A percentile compares a stretch with the other conserved stretches of the same genome.
Evolutionary conservation across 495 filamentous ascomycete genomes (phyloP).

Genomic region (Aspergillus wentii): DNA sequence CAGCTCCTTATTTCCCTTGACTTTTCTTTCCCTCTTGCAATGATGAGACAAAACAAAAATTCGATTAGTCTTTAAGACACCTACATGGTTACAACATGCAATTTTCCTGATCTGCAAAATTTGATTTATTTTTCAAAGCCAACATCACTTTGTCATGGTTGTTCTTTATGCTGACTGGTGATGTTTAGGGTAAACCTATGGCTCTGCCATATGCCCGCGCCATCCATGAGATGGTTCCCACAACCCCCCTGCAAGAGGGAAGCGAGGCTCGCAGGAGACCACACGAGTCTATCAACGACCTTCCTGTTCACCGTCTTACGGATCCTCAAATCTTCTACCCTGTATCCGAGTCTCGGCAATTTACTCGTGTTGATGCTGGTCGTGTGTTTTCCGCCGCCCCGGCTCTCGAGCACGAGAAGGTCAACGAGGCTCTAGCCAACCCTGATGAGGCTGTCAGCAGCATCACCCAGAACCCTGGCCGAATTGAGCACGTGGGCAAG

Average conservation of each 20-base stretch:
- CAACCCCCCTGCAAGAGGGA: conserved; percentile 31
- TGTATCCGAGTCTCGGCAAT: conserved; percentile 80
- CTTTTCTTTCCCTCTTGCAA: conserved; percentile 22
- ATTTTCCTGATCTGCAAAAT: too few relatives aligned
- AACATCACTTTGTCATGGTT: background rate
- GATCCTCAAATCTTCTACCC: conserved; percentile 85
- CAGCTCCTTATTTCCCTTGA: conserved; percentile 12
- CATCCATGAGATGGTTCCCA: conserved; percentile 76
- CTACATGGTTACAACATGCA: conserved; percentile 62
- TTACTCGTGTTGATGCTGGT: conserved; percentile 85
- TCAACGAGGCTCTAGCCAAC: conserved; percentile 17
- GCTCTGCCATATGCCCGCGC: conserved; percentile 72
- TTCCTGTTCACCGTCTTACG: conserved; percentile 76
- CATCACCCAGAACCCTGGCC: conserved; percentile 20
- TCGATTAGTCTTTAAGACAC: conserved; percentile 99
- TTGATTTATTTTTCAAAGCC: too few relatives aligned
- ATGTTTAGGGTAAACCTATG: conserved; percentile 64
- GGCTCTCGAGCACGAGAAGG: conserved; percentile 20
- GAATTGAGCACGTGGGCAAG: conserved; percentile 41
- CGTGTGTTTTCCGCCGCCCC: conserved; percentile 66
- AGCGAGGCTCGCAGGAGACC: conserved; percentile 16
- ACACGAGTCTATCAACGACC: conserved; percentile 89
- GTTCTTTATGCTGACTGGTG: background rate
- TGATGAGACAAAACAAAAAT: conserved; percentile 70
- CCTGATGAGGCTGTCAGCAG: conserved; percentile 23